A percentile compares a stretch with the other conserved stretches of the same genome.
phyloP scores from a whole-genome alignment of 2,329 filamentous ascomycete genomes.

The Coniella lustricola region DNA sequence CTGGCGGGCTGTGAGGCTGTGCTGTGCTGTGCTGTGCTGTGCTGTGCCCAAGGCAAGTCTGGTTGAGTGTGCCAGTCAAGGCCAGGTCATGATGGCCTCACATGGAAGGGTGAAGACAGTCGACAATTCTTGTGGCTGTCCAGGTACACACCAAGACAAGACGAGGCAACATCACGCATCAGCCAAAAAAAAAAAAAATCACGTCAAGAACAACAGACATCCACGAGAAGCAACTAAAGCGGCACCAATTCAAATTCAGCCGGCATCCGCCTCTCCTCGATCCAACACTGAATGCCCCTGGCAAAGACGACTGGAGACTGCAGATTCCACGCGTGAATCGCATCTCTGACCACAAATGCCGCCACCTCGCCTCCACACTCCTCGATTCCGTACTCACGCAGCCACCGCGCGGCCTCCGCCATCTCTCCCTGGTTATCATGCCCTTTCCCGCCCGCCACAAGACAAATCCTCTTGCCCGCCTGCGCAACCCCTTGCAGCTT shows the following conservation, averaged over 20 bases:
- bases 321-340: constrained; percentile 34
- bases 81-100: too few relatives aligned
- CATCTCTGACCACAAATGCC: constrained; percentile 27
- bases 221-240: neutral
- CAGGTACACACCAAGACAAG: too few relatives aligned
- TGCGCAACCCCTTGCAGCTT: constrained; percentile 18
- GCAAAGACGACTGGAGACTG: constrained; percentile 34
- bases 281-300: constrained; percentile 29
- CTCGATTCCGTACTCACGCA: constrained; percentile 24
- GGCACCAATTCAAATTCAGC: constrained; percentile 16
- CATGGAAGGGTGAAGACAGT: too few relatives aligned
- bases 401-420: constrained; percentile 16
- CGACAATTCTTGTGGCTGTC: too few relatives aligned
- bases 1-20: too few relatives aligned
- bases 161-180: too few relatives aligned
- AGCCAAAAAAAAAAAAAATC: too few relatives aligned
- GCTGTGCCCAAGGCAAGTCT: too few relatives aligned
- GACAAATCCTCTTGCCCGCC: constrained; percentile 16
- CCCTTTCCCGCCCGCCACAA: constrained; percentile 25
- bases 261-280: constrained; percentile 17
- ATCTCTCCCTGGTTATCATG: constrained; percentile 25
- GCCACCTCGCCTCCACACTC: constrained; percentile 13
- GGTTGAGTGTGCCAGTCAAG: too few relatives aligned
- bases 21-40: too few relatives aligned
- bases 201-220: too few relatives aligned